These are phyloP conservation scores for Xerocomellus chrysenteron DNA, from an alignment of 768 basidiomycete genomes.

Conservation along the genomic window DNA sequence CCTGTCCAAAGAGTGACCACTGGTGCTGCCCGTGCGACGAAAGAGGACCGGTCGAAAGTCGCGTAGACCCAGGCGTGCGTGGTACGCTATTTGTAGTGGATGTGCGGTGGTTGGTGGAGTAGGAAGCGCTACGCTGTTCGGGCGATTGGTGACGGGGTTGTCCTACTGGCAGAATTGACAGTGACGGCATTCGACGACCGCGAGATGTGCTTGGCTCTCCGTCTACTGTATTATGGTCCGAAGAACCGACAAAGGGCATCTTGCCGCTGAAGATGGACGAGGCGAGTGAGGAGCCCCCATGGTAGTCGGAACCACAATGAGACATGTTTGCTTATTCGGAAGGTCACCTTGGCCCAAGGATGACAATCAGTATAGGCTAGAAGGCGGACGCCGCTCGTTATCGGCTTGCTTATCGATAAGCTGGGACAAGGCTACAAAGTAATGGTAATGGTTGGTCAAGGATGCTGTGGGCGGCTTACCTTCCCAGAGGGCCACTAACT, in stretches of 20 bases:
- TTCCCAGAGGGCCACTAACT: background rate
- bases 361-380: background rate
- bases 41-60: conserved; percentile 5
- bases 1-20: conserved; percentile 70
- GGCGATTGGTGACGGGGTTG: conserved; percentile 1
- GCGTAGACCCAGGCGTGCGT: conserved; percentile 15
- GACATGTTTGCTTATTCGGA: conserved; percentile 9
- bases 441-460: background rate
- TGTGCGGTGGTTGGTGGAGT: background rate
- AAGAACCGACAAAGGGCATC: conserved; percentile 25
- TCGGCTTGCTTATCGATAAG: conserved; percentile 1
- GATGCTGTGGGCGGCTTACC: background rate
- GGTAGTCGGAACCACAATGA: conserved; percentile 68
- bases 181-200: conserved; percentile 20
- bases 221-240: conserved; percentile 16
- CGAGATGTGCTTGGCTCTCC: conserved; percentile 16
- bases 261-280: conserved; percentile 40
- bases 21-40: conserved; percentile 30
- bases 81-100: conserved; percentile 10
- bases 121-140: conserved; percentile 15
- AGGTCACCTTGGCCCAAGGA: background rate
- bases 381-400: background rate
- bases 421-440: background rate
- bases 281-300: conserved; percentile 85
- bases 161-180: background rate